Percentiles rank a stretch among this genome's conserved stretches.
phyloP scores from a whole-genome alignment of 2,329 filamentous ascomycete genomes.

The Beauveria brongniartii region DNA sequence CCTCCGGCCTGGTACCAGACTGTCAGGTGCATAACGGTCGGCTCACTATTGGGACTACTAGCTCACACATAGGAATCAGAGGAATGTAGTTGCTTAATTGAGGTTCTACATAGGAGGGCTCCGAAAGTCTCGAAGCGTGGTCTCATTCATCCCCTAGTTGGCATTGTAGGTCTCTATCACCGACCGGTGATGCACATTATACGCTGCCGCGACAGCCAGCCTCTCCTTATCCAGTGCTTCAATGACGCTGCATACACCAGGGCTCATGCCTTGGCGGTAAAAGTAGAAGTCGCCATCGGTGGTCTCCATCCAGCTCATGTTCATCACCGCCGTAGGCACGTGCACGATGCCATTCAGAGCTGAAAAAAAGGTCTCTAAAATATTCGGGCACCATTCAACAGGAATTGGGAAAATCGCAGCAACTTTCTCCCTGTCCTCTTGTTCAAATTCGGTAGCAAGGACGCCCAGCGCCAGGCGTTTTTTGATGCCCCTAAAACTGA shows the following conservation, averaged over 20 bases:
- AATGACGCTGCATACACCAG: conserved; percentile 12
- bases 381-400: conserved; percentile 9
- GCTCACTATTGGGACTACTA: too few relatives aligned
- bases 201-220: conserved; percentile 7
- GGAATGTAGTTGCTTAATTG: too few relatives aligned
- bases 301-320: conserved; percentile 13
- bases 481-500: conserved; percentile 12
- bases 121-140: conserved; percentile 6
- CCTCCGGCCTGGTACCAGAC: too few relatives aligned
- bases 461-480: conserved; percentile 1
- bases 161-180: background rate
- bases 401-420: conserved; percentile 6
- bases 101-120: too few relatives aligned
- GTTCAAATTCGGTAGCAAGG: background rate
- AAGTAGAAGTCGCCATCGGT: conserved; percentile 14
- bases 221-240: conserved; percentile 7
- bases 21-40: too few relatives aligned
- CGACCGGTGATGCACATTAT: background rate
- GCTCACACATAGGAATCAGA: too few relatives aligned
- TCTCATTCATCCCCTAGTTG: conserved; percentile 6
- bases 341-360: conserved; percentile 13
- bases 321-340: conserved; percentile 13
- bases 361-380: conserved; percentile 11
- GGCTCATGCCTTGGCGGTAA: conserved; percentile 14
- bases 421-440: background rate